Evolutionary conservation across 2,329 filamentous ascomycete genomes (phyloP).

Genomic region (Talaromyces islandicus): DNA sequence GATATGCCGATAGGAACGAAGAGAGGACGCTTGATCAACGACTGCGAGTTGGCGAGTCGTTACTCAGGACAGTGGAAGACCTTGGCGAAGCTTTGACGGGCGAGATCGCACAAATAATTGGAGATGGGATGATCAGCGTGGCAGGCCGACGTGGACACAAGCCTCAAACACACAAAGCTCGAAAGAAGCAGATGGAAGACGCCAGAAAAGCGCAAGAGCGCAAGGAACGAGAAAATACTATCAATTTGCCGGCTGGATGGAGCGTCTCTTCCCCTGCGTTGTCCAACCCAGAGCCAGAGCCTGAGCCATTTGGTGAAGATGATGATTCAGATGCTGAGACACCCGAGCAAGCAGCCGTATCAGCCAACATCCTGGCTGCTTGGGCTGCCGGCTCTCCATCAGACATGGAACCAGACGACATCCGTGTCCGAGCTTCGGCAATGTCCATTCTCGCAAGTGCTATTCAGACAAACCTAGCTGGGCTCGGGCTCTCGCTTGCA

Average conservation of each 20-base stretch:
- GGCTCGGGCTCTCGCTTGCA: slow-evolving; percentile 28
- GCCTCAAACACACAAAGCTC: slow-evolving; percentile 26
- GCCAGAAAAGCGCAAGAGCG: slow-evolving; percentile 21
- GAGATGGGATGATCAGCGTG: slow-evolving; percentile 33
- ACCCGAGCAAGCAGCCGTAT: slow-evolving; percentile 26
- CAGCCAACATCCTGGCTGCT: slow-evolving; percentile 33
- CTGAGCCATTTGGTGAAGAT: slow-evolving; percentile 7
- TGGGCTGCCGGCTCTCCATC: slow-evolving; percentile 34
- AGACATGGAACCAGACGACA: slow-evolving; percentile 37
- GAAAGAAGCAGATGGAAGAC: slow-evolving; percentile 22
- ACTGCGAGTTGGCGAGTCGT: slow-evolving; percentile 36
- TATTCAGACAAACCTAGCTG: slow-evolving; percentile 34
- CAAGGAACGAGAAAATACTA: slow-evolving; percentile 19
- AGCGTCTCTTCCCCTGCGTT: slow-evolving; percentile 17
- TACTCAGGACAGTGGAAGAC: slow-evolving; percentile 36
- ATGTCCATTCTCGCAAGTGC: slow-evolving; percentile 38
- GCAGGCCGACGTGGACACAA: slow-evolving; percentile 34
- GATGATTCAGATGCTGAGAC: slow-evolving; percentile 30
- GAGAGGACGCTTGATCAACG: slow-evolving; percentile 32
- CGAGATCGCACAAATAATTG: slow-evolving; percentile 31
- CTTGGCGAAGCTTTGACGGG: slow-evolving; percentile 32
- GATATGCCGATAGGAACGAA: slow-evolving; percentile 34
- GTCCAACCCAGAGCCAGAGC: background rate
- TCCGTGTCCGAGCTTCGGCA: slow-evolving; percentile 38
- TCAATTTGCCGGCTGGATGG: slow-evolving; percentile 25